These are phyloP conservation scores for Suhomyces kilbournensis DNA, from an alignment of 805 yeast species.

Conservation along the genomic window DNA sequence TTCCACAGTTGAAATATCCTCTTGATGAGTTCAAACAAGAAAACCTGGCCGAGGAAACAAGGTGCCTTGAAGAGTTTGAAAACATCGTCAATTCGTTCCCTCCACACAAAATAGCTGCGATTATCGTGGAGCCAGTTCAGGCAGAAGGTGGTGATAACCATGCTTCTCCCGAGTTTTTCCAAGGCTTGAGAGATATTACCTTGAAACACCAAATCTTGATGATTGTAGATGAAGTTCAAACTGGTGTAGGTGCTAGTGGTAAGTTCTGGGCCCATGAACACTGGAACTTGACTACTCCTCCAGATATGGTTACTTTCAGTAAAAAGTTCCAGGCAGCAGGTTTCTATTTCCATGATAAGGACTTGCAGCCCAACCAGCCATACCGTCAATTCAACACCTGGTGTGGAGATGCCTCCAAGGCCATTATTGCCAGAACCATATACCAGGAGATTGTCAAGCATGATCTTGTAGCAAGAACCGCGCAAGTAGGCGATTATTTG, in stretches of 20 bases:
- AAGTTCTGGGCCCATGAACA: slow-evolving; percentile 74
- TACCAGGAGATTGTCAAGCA: slow-evolving; percentile 51
- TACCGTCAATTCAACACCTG: slow-evolving; percentile 75
- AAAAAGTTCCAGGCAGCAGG: slow-evolving; percentile 76
- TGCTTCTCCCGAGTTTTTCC: slow-evolving; percentile 59
- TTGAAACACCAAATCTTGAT: slow-evolving; percentile 53
- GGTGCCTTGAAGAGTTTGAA: slow-evolving; percentile 47
- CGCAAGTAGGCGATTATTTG: slow-evolving; percentile 54
- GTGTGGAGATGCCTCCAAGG: slow-evolving; percentile 76
- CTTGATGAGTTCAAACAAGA: slow-evolving; percentile 33
- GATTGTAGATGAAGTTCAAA: slow-evolving; percentile 72
- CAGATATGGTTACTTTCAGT: slow-evolving; percentile 68
- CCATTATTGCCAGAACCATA: slow-evolving; percentile 60
- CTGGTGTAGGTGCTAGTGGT: slow-evolving; percentile 74
- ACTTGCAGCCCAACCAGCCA: slow-evolving; percentile 56
- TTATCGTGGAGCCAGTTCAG: slow-evolving; percentile 60
- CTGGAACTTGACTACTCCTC: slow-evolving; percentile 58
- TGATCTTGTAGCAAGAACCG: slow-evolving; percentile 47
- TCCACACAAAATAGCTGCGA: slow-evolving; percentile 49
- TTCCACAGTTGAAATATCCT: slow-evolving; percentile 42
- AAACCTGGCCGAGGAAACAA: slow-evolving; percentile 46
- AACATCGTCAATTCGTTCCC: slow-evolving; percentile 30
- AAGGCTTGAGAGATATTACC: slow-evolving; percentile 59
- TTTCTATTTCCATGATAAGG: slow-evolving; percentile 59
- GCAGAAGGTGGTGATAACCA: slow-evolving; percentile 79